Evolutionary conservation across 805 yeast species (phyloP).

Genomic region (Ogataea kodamae): DNA sequence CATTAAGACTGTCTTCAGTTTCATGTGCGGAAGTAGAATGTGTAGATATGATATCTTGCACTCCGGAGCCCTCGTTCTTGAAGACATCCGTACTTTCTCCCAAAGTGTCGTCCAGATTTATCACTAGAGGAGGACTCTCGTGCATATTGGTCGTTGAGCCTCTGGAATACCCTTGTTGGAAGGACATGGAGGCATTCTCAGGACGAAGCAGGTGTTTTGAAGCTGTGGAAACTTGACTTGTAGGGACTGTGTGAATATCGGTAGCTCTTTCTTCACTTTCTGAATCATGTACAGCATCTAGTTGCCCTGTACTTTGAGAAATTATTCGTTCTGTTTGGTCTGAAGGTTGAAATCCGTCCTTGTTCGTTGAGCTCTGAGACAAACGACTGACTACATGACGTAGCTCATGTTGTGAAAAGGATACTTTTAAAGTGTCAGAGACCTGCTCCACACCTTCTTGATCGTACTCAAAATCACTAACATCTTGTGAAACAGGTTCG

Average conservation of each 20-base stretch:
- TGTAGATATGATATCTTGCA: no score
- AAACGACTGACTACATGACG: not conserved
- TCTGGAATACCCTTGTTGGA: no score
- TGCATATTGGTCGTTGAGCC: no score
- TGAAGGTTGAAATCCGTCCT: slow-evolving; percentile 2
- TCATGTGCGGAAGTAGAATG: not conserved
- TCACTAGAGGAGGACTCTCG: slow-evolving; percentile 2
- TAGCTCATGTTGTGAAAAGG: slow-evolving; percentile 3
- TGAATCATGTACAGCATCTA: no score
- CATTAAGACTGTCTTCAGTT: slow-evolving; percentile 8
- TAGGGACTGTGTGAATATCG: no score
- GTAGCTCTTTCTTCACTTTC: no score
- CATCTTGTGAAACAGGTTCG: slow-evolving; percentile 20
- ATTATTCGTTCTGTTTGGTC: slow-evolving; percentile 2
- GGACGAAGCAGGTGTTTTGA: no score
- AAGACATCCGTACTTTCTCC: slow-evolving; percentile 25
- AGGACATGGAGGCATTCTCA: no score
- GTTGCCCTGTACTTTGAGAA: no score
- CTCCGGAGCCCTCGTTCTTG: no score
- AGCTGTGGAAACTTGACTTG: no score
- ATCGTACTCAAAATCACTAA: slow-evolving; percentile 19
- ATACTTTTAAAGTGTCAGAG: slow-evolving; percentile 6
- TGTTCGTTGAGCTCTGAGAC: no score
- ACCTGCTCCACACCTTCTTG: slow-evolving; percentile 4
- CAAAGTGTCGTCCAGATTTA: slow-evolving; percentile 24